Percentiles rank a stretch among this genome's conserved stretches.
Evolutionary conservation across 495 filamentous ascomycete genomes (phyloP).

Genomic region (Jackrogersella multiformis): DNA sequence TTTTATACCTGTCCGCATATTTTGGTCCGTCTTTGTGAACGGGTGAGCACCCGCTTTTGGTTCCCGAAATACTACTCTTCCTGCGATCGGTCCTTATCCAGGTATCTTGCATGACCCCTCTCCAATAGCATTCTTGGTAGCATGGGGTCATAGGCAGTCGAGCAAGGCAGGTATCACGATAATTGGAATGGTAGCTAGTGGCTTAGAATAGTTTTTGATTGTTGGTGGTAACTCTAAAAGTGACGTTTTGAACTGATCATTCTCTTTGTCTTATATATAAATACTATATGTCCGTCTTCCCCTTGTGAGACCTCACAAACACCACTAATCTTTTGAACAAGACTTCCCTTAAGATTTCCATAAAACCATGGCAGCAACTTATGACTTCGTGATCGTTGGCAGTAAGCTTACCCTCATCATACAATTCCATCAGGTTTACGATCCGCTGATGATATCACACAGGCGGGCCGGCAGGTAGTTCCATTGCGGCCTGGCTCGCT

Average conservation of each 20-base stretch:
- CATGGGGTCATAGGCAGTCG: not conserved
- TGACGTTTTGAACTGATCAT: not conserved
- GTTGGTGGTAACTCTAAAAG: not conserved
- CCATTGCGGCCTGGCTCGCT: constrained; percentile 59
- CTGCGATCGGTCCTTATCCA: not conserved
- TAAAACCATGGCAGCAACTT: constrained; percentile 38
- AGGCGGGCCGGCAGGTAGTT: constrained; percentile 68
- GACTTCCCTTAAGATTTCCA: not conserved
- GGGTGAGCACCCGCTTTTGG: not conserved
- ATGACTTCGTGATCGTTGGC: constrained; percentile 67
- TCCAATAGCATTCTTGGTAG: not conserved
- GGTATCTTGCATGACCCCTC: constrained; percentile 5
- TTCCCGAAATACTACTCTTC: not conserved
- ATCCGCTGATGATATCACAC: constrained; percentile 10
- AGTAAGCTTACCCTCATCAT: constrained; percentile 45
- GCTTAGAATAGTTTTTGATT: not conserved
- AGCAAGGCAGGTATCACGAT: not conserved
- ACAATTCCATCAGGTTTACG: not conserved
- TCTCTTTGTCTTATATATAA: not conserved
- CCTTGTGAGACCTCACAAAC: not conserved
- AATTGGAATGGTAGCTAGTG: not conserved
- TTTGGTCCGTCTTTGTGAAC: not conserved
- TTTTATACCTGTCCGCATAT: not conserved
- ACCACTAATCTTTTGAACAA: not conserved
- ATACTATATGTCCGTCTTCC: not conserved